A percentile compares a stretch with the other conserved stretches of the same genome.
Evolutionary conservation across 345 rosid species (phyloP).

Genomic region (Euphorbia lathyris): DNA sequence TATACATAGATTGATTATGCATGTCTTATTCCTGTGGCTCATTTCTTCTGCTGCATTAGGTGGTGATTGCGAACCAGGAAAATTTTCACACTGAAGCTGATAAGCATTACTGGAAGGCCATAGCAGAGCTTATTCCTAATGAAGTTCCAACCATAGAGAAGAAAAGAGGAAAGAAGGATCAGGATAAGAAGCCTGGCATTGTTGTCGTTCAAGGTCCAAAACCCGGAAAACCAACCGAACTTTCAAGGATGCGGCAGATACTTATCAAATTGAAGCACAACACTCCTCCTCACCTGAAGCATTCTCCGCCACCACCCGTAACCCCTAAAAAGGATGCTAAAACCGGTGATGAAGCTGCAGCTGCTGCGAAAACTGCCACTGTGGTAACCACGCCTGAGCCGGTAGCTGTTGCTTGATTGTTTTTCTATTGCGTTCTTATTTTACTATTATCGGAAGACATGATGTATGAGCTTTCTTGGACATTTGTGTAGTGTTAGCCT

Average conservation of each 20-base stretch:
- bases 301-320: constrained; percentile 40
- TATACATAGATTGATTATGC: not conserved
- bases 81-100: constrained; percentile 65
- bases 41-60: constrained; percentile 28
- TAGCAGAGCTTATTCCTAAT: constrained; percentile 71
- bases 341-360: constrained; percentile 14
- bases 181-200: constrained; percentile 55
- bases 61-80: constrained; percentile 45
- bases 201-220: constrained; percentile 67
- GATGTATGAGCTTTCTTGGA: constrained; percentile 2
- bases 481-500: constrained; percentile 9
- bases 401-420: constrained; percentile 44
- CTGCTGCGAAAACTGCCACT: constrained; percentile 21
- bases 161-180: constrained; percentile 65
- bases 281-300: constrained; percentile 65
- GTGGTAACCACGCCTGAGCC: constrained; percentile 35
- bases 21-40: constrained; percentile 1
- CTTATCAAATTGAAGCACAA: constrained; percentile 62
- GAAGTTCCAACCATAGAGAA: constrained; percentile 68
- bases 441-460: not conserved
- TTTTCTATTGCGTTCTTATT: constrained; percentile 4
- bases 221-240: constrained; percentile 77
- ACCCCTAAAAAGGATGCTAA: constrained; percentile 32
- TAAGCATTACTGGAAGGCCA: constrained; percentile 78
- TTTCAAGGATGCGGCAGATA: constrained; percentile 72